Conservation (phyloP, 2,329 filamentous ascomycete genomes). For the Penicillium sp. region DNA sequence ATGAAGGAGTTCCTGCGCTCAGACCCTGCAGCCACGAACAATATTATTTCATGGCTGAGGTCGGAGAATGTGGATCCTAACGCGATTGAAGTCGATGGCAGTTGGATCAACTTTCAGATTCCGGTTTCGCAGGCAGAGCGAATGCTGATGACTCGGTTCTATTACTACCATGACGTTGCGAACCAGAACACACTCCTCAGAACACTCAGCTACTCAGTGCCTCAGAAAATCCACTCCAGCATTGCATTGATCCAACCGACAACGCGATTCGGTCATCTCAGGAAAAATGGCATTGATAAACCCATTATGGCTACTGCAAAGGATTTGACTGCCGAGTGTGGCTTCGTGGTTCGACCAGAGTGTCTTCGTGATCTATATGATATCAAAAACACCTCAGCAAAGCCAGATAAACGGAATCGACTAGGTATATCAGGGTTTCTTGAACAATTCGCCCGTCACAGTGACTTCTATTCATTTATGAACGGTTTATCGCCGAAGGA, state of each 20-base stretch:
- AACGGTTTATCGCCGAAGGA: conserved; percentile 57
- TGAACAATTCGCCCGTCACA: conserved; percentile 56
- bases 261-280: conserved; percentile 62
- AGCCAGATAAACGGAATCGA: conserved; percentile 40
- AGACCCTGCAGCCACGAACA: conserved; percentile 50
- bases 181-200: conserved; percentile 55
- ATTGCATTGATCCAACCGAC: conserved; percentile 69
- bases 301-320: conserved; percentile 16
- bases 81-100: conserved; percentile 56
- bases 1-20: conserved; percentile 61
- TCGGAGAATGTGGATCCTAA: conserved; percentile 52
- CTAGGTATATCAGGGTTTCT: conserved; percentile 56
- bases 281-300: conserved; percentile 42
- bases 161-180: conserved; percentile 56
- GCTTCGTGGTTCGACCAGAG: conserved; percentile 49
- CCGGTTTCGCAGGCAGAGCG: conserved; percentile 52
- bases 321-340: conserved; percentile 40
- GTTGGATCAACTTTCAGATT: conserved; percentile 64
- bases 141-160: conserved; percentile 63
- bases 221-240: conserved; percentile 56
- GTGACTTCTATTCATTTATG: conserved; percentile 63
- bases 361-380: conserved; percentile 58
- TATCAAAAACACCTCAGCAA: conserved; percentile 36
- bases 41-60: conserved; percentile 61
- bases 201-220: conserved; percentile 65